Percentiles rank a stretch among this genome's conserved stretches.
Conservation (phyloP, 257 asterid species). For the Anisodus acutangulus region DNA sequence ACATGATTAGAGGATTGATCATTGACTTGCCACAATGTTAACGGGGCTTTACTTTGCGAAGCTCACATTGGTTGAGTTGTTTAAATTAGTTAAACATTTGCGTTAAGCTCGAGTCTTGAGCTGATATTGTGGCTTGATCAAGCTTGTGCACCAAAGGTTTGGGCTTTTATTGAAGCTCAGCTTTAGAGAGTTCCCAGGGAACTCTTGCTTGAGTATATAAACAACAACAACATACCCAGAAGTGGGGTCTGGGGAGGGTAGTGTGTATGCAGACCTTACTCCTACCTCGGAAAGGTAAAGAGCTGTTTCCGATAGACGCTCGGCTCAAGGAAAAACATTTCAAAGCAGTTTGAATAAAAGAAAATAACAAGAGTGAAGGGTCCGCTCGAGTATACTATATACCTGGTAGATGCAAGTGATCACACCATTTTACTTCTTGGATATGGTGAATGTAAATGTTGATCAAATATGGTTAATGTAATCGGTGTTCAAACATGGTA, state of each 20-base stretch:
- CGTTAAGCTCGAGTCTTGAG: background rate
- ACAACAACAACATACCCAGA: too few relatives aligned
- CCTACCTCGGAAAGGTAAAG: too few relatives aligned
- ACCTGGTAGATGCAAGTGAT: background rate
- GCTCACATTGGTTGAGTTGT: conserved; percentile 13
- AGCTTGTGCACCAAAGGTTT: background rate
- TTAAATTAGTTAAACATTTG: conserved; percentile 13
- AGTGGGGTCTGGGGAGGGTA: too few relatives aligned
- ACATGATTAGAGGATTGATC: conserved; percentile 24
- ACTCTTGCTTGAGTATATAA: conserved; percentile 12
- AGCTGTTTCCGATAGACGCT: too few relatives aligned
- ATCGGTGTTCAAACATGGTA: conserved; percentile 14
- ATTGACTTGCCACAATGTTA: background rate
- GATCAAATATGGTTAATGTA: background rate
- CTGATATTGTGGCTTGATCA: conserved; percentile 3
- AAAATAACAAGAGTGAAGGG: too few relatives aligned
- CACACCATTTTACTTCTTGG: background rate
- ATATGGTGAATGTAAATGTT: background rate
- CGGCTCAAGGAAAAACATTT: too few relatives aligned
- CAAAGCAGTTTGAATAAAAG: too few relatives aligned
- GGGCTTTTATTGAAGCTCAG: background rate
- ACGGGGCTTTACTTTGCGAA: background rate
- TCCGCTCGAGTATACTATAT: background rate
- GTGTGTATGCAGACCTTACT: too few relatives aligned
- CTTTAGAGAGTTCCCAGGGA: background rate